Evolutionary conservation across 805 yeast genomes (phyloP).

Genomic region (Ogataea angusta): DNA sequence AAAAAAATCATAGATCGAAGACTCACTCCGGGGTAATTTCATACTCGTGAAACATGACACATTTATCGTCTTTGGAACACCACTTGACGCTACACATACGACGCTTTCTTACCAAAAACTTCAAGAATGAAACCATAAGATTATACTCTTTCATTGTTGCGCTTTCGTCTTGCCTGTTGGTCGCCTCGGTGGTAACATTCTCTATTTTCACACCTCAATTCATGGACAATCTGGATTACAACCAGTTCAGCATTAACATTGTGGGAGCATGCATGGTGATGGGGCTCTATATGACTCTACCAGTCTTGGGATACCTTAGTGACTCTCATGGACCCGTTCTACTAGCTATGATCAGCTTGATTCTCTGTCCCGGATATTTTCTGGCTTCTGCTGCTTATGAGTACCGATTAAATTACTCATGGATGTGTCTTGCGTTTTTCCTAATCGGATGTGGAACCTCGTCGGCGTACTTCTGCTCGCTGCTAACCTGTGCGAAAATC

Average conservation of each 20-base stretch:
- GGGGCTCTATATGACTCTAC: slow-evolving; percentile 84
- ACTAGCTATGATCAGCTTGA: slow-evolving; percentile 56
- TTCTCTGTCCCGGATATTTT: slow-evolving; percentile 68
- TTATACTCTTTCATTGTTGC: slow-evolving; percentile 54
- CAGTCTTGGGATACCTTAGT: slow-evolving; percentile 75
- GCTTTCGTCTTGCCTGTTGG: slow-evolving; percentile 61
- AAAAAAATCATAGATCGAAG: neutral
- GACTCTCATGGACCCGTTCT: slow-evolving; percentile 84
- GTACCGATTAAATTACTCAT: slow-evolving; percentile 28
- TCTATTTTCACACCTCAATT: slow-evolving; percentile 76
- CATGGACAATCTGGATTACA: slow-evolving; percentile 52
- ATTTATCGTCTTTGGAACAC: slow-evolving; percentile 34
- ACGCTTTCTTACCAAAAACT: slow-evolving; percentile 37
- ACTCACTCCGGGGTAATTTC: slow-evolving; percentile 3
- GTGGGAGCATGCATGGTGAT: slow-evolving; percentile 71
- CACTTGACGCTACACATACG: slow-evolving; percentile 45
- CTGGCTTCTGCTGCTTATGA: slow-evolving; percentile 40
- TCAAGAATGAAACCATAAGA: slow-evolving; percentile 42
- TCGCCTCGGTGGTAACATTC: slow-evolving; percentile 81
- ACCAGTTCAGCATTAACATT: slow-evolving; percentile 63
- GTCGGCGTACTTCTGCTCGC: slow-evolving; percentile 64
- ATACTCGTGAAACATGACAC: slow-evolving; percentile 11
- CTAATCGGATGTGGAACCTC: slow-evolving; percentile 72
- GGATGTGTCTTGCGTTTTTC: slow-evolving; percentile 49
- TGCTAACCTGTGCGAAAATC: slow-evolving; percentile 81